Evolutionary conservation across 768 basidiomycete genomes (phyloP).

Genomic region (Suillus spraguei): DNA sequence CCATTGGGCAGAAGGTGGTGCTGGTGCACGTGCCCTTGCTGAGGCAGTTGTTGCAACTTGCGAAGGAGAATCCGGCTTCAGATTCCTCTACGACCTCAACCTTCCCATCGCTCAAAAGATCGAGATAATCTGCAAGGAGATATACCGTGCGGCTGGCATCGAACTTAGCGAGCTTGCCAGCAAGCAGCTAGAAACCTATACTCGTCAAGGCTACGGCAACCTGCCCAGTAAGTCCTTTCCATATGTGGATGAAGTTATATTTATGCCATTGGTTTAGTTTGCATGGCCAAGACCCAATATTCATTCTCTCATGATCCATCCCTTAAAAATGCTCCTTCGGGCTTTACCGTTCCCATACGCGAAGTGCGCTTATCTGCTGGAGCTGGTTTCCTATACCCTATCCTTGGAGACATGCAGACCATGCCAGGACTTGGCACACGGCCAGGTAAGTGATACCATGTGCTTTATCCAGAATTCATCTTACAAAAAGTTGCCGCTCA

Average conservation of each 20-base stretch:
- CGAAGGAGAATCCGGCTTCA: slow-evolving; percentile 81
- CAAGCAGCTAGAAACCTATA: slow-evolving; percentile 89
- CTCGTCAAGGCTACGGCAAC: slow-evolving; percentile 80
- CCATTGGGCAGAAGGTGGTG: slow-evolving; percentile 97
- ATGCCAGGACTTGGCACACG: slow-evolving; percentile 96
- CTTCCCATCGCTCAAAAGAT: slow-evolving; percentile 90
- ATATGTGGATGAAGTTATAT: slow-evolving; percentile 9
- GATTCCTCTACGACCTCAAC: slow-evolving; percentile 90
- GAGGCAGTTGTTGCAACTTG: slow-evolving; percentile 90
- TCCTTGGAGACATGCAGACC: slow-evolving; percentile 96
- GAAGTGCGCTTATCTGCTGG: slow-evolving; percentile 88
- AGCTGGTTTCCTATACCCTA: slow-evolving; percentile 94
- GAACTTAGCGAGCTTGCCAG: slow-evolving; percentile 82
- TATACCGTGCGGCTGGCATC: slow-evolving; percentile 94
- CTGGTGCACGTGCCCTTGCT: slow-evolving; percentile 86
- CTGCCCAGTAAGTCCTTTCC: slow-evolving; percentile 65
- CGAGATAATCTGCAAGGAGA: slow-evolving; percentile 79
- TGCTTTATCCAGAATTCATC: slow-evolving; percentile 3
- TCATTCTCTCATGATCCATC: slow-evolving; percentile 95
- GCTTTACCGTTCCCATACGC: slow-evolving; percentile 92
- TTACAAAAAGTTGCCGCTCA: slow-evolving; percentile 27
- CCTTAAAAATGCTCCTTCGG: slow-evolving; percentile 87
- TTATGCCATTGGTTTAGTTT: slow-evolving; percentile 53
- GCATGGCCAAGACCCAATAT: slow-evolving; percentile 98
- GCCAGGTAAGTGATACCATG: slow-evolving; percentile 56